Conservation (phyloP, 208 protist genomes). For the Jaenimonas drosophilae region DNA sequence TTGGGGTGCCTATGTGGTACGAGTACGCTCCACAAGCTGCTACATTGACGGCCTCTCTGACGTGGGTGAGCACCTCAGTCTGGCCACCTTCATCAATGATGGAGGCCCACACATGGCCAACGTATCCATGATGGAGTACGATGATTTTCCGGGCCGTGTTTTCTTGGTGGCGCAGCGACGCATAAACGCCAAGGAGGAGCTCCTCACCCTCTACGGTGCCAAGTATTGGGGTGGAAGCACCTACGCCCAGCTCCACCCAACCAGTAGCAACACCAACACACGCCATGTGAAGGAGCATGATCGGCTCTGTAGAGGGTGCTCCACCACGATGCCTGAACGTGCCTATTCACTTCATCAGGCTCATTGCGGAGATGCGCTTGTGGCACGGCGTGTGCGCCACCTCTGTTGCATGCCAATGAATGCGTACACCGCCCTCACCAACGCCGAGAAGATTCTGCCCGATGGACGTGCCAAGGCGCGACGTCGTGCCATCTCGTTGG, state of each 20-base stretch:
- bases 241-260: conserved; percentile 17
- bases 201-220: conserved; percentile 77
- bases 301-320: conserved; percentile 44
- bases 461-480: conserved; percentile 15
- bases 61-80: conserved; percentile 51
- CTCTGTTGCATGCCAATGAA: conserved; percentile 62
- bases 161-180: conserved; percentile 75
- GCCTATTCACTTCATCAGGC: conserved; percentile 32
- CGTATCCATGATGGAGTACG: conserved; percentile 75
- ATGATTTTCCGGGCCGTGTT: conserved; percentile 53
- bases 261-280: background rate
- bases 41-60: conserved; percentile 70
- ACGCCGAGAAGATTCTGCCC: conserved; percentile 21
- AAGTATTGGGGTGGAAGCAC: conserved; percentile 80
- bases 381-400: conserved; percentile 19
- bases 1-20: conserved; percentile 63
- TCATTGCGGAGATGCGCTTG: conserved; percentile 62
- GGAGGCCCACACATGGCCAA: conserved; percentile 55
- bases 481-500: conserved; percentile 44
- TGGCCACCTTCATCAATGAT: conserved; percentile 88
- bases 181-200: conserved; percentile 61
- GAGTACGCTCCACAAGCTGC: conserved; percentile 30
- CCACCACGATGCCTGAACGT: conserved; percentile 30
- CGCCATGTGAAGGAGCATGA: conserved; percentile 7
- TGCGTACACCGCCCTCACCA: conserved; percentile 47